Evolutionary conservation across 768 basidiomycete species (phyloP).

Genomic region (Pisolithus sp.): DNA sequence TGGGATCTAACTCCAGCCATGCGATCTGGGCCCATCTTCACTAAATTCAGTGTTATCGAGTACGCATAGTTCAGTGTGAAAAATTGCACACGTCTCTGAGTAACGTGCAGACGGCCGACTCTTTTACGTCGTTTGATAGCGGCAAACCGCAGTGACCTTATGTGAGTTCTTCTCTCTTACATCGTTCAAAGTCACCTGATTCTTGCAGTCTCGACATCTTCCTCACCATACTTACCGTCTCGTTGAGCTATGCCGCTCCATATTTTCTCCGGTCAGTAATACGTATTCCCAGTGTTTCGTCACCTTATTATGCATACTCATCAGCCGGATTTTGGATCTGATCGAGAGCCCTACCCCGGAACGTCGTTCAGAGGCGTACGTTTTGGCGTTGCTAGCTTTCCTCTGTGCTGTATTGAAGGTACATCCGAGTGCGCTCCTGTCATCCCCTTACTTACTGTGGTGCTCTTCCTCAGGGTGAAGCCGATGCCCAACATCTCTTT

Average conservation of each 20-base stretch:
- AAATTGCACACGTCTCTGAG: background rate
- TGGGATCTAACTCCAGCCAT: constrained; percentile 19
- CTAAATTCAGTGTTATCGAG: constrained; percentile 33
- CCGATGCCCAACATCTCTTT: constrained; percentile 39
- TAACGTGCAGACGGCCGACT: constrained; percentile 5
- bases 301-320: background rate
- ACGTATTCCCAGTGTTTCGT: background rate
- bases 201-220: constrained; percentile 30
- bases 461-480: constrained; percentile 16
- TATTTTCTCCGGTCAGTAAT: constrained; percentile 45
- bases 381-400: constrained; percentile 45
- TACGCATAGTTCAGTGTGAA: background rate
- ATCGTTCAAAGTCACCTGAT: background rate
- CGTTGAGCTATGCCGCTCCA: constrained; percentile 44
- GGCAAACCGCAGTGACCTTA: constrained; percentile 35
- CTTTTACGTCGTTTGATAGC: constrained; percentile 32
- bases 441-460: too few species aligned
- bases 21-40: constrained; percentile 18
- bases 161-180: constrained; percentile 7
- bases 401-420: constrained; percentile 36
- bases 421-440: background rate
- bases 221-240: constrained; percentile 37
- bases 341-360: constrained; percentile 29
- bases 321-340: constrained; percentile 30
- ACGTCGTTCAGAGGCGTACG: constrained; percentile 38